Evolutionary conservation across 352 stramenopile species (phyloP).

Genomic region (Phytophthora cajani): DNA sequence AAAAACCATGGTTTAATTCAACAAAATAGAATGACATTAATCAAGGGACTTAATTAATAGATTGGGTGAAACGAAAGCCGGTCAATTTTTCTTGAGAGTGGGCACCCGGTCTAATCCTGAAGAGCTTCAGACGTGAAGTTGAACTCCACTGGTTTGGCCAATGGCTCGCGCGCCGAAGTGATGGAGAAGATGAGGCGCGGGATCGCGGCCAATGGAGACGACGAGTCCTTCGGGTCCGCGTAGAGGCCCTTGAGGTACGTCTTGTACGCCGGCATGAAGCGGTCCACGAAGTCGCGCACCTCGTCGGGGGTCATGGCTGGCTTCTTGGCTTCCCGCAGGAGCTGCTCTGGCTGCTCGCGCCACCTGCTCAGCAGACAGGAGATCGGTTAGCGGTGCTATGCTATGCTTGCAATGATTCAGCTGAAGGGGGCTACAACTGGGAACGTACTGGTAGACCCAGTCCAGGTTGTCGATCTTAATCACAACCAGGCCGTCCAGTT

Average conservation of each 20-base stretch:
- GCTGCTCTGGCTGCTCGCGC: constrained; percentile 80
- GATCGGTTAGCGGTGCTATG: constrained; percentile 11
- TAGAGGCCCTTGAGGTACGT: constrained; percentile 75
- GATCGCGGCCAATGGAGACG: constrained; percentile 32
- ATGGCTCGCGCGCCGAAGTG: constrained; percentile 46
- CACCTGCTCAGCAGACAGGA: constrained; percentile 48
- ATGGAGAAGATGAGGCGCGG: constrained; percentile 75
- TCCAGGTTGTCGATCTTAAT: constrained; percentile 75
- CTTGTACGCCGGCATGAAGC: constrained; percentile 88
- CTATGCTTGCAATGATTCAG: constrained; percentile 3
- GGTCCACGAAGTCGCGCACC: constrained; percentile 87
- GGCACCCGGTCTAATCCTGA: constrained; percentile 23
- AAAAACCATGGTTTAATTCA: background rate
- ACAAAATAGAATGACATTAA: background rate
- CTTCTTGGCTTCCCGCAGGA: constrained; percentile 66
- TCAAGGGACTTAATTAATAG: background rate
- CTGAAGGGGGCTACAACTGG: background rate
- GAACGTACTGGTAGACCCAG: constrained; percentile 86
- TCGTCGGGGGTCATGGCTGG: constrained; percentile 66
- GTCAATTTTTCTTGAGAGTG: constrained; percentile 10
- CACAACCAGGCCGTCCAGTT: constrained; percentile 73
- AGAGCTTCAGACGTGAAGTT: constrained; percentile 56
- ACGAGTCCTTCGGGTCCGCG: constrained; percentile 33
- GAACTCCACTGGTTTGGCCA: constrained; percentile 45
- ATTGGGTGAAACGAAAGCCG: constrained; percentile 3